Base-by-base conservation (phyloP, 1,139 yeast species). In the Kodamaea anthophila region DNA sequence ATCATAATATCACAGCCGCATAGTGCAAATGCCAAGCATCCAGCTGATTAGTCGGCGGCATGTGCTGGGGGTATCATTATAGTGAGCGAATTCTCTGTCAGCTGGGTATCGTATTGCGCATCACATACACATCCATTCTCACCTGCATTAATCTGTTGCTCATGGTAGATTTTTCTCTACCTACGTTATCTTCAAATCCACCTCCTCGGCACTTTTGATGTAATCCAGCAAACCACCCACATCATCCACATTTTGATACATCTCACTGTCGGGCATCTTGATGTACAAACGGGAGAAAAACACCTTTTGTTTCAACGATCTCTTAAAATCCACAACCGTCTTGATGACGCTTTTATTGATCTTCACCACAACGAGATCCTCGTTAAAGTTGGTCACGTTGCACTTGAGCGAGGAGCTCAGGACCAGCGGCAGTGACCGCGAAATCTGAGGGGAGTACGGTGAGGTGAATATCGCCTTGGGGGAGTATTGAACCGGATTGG, bases 311-410 rank as follows among this genome's bases (percentile, higher is more conserved):
- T 46, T 46, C 5, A 62, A 37, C 21, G 51, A 33, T 9, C 34
- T 38, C 38, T 61, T 62, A 33, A 63, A 53, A 18, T 53, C 61
- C 5, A 43, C 44, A 3, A 55, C 34, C 4, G 50, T 42, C 14
- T 42, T 40, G 11, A 60, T 43, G 24, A 49, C 53, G 10, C 41
- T 30, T 36, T 56, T 56, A 29, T 50, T 46, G 13, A 60, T 34
- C 20, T 53, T 49, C 7, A 60, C 34, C 2, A 59, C 55, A 9
- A 61, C 35, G 13, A 52, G 47, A 27, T 56, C 63, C 30, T 52
- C 44, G 19, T 53, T 49, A 18, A 41, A 49, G 18, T 54, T 55
- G 24, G 49, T 39, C 10, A 63, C 47, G 37, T 57, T 58, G 35
- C 65, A 53, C 32, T 52, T 51, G 31, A 58, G 41, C 26, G n/a